Conservation (phyloP, 2,329 filamentous ascomycete genomes). For the Fusarium pseudograminearum region DNA sequence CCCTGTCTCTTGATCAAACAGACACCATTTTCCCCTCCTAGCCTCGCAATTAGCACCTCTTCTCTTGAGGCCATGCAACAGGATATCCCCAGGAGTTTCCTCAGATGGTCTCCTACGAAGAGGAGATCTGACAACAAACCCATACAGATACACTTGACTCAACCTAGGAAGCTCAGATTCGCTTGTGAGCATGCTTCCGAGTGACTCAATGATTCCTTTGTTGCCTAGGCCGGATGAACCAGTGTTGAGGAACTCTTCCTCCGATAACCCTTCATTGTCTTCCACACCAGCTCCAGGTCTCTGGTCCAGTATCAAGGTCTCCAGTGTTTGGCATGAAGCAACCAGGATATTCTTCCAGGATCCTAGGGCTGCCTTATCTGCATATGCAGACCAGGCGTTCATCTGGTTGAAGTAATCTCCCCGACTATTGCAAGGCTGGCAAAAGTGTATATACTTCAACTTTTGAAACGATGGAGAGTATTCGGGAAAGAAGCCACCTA, state of each 20-base stretch:
- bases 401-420: constrained; percentile 21
- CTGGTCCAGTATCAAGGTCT: constrained; percentile 33
- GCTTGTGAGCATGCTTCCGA: background rate
- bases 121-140: background rate
- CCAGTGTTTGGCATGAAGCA: constrained; percentile 1
- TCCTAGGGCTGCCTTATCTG: constrained; percentile 1
- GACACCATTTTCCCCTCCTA: constrained; percentile 17
- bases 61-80: background rate
- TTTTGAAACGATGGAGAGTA: background rate
- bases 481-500: constrained; percentile 5
- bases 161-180: background rate
- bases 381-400: constrained; percentile 15
- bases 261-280: constrained; percentile 17
- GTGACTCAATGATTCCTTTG: background rate
- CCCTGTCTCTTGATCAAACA: constrained; percentile 19
- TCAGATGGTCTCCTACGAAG: background rate
- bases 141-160: constrained; percentile 17
- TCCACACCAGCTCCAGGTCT: constrained; percentile 14
- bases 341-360: constrained; percentile 10
- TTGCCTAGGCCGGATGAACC: constrained; percentile 4
- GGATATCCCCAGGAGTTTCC: background rate
- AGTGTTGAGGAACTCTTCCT: constrained; percentile 22
- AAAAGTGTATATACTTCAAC: constrained; percentile 14
- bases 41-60: constrained; percentile 2
- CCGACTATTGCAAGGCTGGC: background rate